Evolutionary conservation across 257 asterid genomes (phyloP).

Genomic region (Euphrasia confusa): DNA sequence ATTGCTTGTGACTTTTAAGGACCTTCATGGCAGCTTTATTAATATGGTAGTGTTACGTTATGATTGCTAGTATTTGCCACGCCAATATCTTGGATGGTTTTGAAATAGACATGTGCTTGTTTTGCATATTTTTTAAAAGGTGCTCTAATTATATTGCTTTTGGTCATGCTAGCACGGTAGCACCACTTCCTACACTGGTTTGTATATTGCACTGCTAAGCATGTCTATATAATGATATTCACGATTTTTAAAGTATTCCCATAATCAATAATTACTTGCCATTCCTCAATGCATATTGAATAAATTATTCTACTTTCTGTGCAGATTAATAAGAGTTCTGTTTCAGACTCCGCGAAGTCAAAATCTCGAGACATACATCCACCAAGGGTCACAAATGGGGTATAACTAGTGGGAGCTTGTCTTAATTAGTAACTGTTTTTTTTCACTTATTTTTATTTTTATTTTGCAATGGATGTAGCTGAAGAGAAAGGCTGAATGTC

Average conservation of each 20-base stretch:
- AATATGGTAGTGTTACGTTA: neutral
- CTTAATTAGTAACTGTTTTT: neutral
- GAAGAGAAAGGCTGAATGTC: conserved; percentile 58
- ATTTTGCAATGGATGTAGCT: conserved; percentile 37
- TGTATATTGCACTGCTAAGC: too few relatives aligned
- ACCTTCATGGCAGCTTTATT: neutral
- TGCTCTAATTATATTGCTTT: too few relatives aligned
- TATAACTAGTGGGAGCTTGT: conserved; percentile 20
- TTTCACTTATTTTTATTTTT: neutral
- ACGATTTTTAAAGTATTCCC: too few relatives aligned
- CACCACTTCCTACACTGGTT: too few relatives aligned
- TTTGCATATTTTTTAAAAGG: too few relatives aligned
- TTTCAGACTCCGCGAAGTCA: conserved; percentile 36
- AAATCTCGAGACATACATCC: conserved; percentile 38
- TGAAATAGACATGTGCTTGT: too few relatives aligned
- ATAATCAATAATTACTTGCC: too few relatives aligned
- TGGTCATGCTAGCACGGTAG: too few relatives aligned
- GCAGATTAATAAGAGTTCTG: conserved; percentile 54
- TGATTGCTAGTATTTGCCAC: neutral
- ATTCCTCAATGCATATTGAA: neutral
- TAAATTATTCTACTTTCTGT: conserved; percentile 8
- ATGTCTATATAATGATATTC: too few relatives aligned
- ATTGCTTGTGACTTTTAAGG: neutral
- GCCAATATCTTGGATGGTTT: neutral
- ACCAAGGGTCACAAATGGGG: conserved; percentile 56